Percentiles rank a stretch among this genome's conserved stretches.
These are phyloP conservation scores for Acorus calamus DNA, from an alignment of 106 monocot species.

Conservation along the genomic window DNA sequence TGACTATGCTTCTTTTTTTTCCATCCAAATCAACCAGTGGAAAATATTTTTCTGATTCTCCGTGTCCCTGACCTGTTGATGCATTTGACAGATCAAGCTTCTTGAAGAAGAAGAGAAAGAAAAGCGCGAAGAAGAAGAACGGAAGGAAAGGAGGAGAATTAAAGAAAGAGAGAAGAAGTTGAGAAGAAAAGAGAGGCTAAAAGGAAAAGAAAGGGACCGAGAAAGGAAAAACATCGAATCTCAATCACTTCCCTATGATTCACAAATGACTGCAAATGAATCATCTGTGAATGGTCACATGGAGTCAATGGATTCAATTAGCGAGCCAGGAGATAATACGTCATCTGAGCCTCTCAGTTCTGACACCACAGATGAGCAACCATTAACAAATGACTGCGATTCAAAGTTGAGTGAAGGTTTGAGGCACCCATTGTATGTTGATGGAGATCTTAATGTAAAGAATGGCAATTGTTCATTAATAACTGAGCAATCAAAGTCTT, in stretches of 20 bases:
- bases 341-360: conserved; percentile 3
- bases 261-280: conserved; percentile 15
- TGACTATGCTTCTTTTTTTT: conserved; percentile 1
- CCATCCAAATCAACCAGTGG: too few relatives aligned
- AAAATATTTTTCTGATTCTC: too few relatives aligned
- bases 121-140: conserved; percentile 89
- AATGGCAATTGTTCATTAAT: conserved; percentile 32
- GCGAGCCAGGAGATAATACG: conserved; percentile 28
- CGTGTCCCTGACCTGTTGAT: too few relatives aligned
- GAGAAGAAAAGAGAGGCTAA: conserved; percentile 78
- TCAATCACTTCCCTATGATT: conserved; percentile 8
- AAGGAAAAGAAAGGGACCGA: conserved; percentile 64
- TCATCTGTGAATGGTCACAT: conserved; percentile 19
- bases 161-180: conserved; percentile 89
- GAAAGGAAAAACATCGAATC: conserved; percentile 39
- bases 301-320: conserved; percentile 33
- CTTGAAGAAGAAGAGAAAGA: conserved; percentile 98
- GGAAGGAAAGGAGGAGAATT: conserved; percentile 71
- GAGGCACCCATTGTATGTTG: conserved; percentile 16
- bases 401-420: conserved; percentile 11
- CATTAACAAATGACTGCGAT: conserved; percentile 3
- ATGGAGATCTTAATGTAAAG: conserved; percentile 18
- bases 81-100: conserved; percentile 59
- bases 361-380: conserved; percentile 20
- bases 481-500: conserved; percentile 61